A percentile compares a stretch with the other conserved stretches of the same genome.
Conservation (phyloP, 257 asterid species). For the Salvia splendens region DNA sequence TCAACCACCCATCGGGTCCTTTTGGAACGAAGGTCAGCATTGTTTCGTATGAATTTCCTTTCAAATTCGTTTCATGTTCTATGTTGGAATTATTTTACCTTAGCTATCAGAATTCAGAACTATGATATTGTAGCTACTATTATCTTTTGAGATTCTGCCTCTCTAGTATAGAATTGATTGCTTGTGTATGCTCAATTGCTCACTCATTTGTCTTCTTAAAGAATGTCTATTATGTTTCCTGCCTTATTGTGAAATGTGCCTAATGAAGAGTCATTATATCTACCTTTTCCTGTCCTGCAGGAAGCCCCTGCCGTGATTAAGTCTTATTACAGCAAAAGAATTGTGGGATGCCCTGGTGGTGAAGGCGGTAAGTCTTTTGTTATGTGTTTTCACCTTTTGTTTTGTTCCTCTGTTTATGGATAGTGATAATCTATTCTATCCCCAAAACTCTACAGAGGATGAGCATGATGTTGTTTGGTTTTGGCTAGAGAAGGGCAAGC, state of each 20-base stretch:
- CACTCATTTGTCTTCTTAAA: not conserved
- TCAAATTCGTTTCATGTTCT: not conserved
- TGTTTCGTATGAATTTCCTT: not conserved
- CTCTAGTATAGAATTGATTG: conserved; percentile 2
- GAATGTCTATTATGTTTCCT: not conserved
- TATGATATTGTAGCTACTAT: not conserved
- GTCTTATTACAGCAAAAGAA: conserved; percentile 74
- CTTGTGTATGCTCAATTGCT: conserved; percentile 17
- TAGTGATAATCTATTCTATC: conserved; percentile 13
- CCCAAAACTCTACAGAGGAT: conserved; percentile 62
- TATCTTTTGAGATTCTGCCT: not conserved
- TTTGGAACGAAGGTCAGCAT: conserved; percentile 87
- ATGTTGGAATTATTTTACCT: not conserved
- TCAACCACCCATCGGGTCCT: conserved; percentile 77
- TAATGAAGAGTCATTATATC: not conserved
- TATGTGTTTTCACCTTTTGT: not conserved
- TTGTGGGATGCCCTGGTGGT: conserved; percentile 93
- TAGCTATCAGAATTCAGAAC: conserved; percentile 11
- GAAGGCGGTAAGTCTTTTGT: conserved; percentile 71
- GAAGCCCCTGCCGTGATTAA: conserved; percentile 82
- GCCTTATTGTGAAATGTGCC: not conserved
- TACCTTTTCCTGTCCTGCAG: conserved; percentile 39
- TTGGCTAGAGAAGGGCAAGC: conserved; percentile 95
- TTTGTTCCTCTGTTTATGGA: not conserved
- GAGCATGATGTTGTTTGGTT: conserved; percentile 99